Conservation (phyloP, 2,329 filamentous ascomycete genomes). For the Cyphellophora europaea region DNA sequence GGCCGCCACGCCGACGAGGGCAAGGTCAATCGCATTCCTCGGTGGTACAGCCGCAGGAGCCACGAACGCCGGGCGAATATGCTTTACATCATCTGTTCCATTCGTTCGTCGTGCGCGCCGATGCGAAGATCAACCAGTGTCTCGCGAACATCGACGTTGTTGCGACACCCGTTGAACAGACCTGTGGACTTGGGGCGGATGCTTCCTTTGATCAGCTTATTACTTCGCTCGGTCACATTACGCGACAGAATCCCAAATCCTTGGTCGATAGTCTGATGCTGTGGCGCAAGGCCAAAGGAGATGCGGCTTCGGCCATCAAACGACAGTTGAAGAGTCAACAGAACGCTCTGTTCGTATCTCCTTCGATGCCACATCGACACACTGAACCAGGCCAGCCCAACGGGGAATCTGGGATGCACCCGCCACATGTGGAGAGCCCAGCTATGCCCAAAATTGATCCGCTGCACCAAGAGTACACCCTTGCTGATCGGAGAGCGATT, state of each 20-base stretch:
- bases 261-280: conserved; percentile 97
- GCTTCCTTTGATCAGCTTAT: conserved; percentile 89
- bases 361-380: conserved; percentile 56
- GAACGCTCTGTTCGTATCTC: conserved; percentile 17
- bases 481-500: conserved; percentile 81
- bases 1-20: neutral
- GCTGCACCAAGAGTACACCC: conserved; percentile 50
- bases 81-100: conserved; percentile 94
- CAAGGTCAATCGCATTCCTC: conserved; percentile 43
- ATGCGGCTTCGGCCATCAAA: conserved; percentile 64
- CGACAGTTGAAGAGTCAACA: conserved; percentile 21
- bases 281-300: conserved; percentile 93
- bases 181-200: conserved; percentile 86
- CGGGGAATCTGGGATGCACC: too few species aligned
- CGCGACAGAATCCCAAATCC: conserved; percentile 85
- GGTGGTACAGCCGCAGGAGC: conserved; percentile 58
- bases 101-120: conserved; percentile 92
- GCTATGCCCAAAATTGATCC: conserved; percentile 20
- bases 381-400: conserved; percentile 57
- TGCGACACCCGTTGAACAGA: conserved; percentile 74
- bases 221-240: conserved; percentile 84
- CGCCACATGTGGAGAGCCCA: conserved; percentile 21
- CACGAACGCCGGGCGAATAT: conserved; percentile 95
- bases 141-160: conserved; percentile 70
- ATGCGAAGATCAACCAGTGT: conserved; percentile 87